Conservation (phyloP, 306 rosid species). For the Mimosa bimucronata region DNA sequence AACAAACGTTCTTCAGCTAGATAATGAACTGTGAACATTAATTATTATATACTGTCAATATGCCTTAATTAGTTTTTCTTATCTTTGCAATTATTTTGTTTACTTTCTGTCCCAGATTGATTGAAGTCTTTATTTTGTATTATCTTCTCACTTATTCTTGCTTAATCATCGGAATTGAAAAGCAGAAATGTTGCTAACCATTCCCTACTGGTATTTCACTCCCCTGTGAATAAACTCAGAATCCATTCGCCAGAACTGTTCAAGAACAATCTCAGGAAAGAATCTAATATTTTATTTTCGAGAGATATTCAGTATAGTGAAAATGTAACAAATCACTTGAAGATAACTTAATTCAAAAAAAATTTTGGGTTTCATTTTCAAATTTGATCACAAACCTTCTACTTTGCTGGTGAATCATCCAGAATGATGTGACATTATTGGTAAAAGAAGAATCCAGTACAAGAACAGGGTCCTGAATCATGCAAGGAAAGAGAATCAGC, state of each 20-base stretch:
- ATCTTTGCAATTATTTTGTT: not conserved
- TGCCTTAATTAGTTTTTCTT: not conserved
- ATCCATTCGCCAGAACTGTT: not conserved
- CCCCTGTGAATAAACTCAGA: not conserved
- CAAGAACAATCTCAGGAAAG: too few species aligned
- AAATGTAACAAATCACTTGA: not conserved
- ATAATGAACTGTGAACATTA: not conserved
- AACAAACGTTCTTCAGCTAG: not conserved
- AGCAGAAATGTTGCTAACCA: not conserved
- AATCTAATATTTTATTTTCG: not conserved
- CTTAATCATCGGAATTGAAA: not conserved
- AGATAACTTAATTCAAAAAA: not conserved
- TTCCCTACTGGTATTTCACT: not conserved
- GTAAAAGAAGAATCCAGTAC: constrained; percentile 70
- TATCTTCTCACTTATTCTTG: not conserved
- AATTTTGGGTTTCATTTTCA: not conserved
- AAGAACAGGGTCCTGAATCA: constrained; percentile 79
- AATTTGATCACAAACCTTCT: constrained; percentile 63
- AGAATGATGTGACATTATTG: constrained; percentile 75
- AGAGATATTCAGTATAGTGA: not conserved
- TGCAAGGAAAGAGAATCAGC: constrained; percentile 32
- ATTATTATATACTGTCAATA: too few species aligned
- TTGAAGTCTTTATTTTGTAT: too few species aligned
- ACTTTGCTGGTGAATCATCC: constrained; percentile 88
- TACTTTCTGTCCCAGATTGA: not conserved